phyloP scores from a whole-genome alignment of 768 basidiomycete genomes.

The Rhodotorula kratochvilovae region DNA sequence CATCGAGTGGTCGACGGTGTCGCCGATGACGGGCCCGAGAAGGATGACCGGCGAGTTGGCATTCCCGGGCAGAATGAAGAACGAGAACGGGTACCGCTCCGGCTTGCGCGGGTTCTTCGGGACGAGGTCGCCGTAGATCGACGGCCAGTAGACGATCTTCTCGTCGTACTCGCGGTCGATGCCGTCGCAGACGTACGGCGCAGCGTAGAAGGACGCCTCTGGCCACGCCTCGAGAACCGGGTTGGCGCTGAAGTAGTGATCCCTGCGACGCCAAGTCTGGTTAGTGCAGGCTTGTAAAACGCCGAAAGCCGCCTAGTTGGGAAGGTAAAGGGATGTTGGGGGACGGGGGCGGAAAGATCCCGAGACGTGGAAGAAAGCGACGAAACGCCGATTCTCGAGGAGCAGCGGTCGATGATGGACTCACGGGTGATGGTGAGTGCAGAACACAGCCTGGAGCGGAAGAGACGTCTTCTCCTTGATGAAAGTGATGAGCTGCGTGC shows the following conservation, averaged over 20 bases:
- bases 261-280: too few relatives aligned
- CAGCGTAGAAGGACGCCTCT: neutral
- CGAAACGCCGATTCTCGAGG: too few relatives aligned
- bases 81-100: neutral
- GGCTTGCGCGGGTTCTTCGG: neutral
- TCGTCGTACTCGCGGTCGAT: slow-evolving; percentile 14
- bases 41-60: slow-evolving; percentile 10
- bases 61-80: slow-evolving; percentile 4
- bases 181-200: neutral
- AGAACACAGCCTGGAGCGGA: neutral
- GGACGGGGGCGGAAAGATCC: too few relatives aligned
- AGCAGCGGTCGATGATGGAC: too few relatives aligned
- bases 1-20: slow-evolving; percentile 10
- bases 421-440: neutral
- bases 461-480: slow-evolving; percentile 1
- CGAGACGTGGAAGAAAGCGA: too few relatives aligned
- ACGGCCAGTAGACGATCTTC: slow-evolving; percentile 11
- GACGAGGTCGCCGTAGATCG: slow-evolving; percentile 3
- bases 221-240: slow-evolving; percentile 5
- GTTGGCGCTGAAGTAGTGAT: slow-evolving; percentile 9
- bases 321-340: too few relatives aligned
- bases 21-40: slow-evolving; percentile 4
- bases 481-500: neutral
- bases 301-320: too few relatives aligned
- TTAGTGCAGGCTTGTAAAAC: too few relatives aligned